Percentiles rank a stretch among this genome's conserved stretches.
phyloP scores from a whole-genome alignment of 495 filamentous ascomycete genomes.

The Parathielavia hyrcaniae region DNA sequence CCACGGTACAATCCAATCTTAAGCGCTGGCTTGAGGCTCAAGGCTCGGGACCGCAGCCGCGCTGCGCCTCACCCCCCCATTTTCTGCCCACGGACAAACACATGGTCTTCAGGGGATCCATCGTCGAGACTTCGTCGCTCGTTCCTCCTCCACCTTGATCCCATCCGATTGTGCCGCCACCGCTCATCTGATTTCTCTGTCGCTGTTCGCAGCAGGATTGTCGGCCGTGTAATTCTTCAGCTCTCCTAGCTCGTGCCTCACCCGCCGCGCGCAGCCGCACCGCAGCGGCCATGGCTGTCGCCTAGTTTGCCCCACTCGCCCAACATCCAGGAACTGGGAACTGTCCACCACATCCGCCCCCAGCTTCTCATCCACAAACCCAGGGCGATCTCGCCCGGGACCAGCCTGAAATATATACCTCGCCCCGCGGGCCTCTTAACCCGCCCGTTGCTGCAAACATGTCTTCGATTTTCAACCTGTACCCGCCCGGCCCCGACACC shows the following conservation, averaged over 20 bases:
- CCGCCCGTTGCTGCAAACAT: conserved; percentile 27
- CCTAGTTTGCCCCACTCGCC: conserved; percentile 20
- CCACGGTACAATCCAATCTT: too few relatives aligned
- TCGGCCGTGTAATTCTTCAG: background rate
- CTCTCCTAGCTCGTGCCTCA: conserved; percentile 13
- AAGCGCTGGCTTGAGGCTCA: conserved; percentile 16
- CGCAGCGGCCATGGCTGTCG: conserved; percentile 24
- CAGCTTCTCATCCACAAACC: conserved; percentile 6
- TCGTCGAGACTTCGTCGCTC: background rate
- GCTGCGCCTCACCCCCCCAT: conserved; percentile 27
- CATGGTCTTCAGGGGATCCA: too few relatives aligned
- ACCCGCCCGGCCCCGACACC: conserved; percentile 27
- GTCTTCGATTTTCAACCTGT: conserved; percentile 30
- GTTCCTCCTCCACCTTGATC: too few relatives aligned
- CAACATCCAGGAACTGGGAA: conserved; percentile 13
- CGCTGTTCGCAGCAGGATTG: background rate
- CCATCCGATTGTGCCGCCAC: background rate
- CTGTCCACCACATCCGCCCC: conserved; percentile 15
- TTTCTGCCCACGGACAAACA: background rate
- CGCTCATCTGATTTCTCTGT: background rate
- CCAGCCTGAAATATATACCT: conserved; percentile 27
- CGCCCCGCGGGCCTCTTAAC: conserved; percentile 10
- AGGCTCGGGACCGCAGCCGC: conserved; percentile 26
- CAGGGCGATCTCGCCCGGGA: background rate
- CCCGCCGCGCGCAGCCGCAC: conserved; percentile 22